These are phyloP conservation scores for Dissophora globulifera DNA, from an alignment of 192 early-diverging fungal species.

Conservation along the genomic window DNA sequence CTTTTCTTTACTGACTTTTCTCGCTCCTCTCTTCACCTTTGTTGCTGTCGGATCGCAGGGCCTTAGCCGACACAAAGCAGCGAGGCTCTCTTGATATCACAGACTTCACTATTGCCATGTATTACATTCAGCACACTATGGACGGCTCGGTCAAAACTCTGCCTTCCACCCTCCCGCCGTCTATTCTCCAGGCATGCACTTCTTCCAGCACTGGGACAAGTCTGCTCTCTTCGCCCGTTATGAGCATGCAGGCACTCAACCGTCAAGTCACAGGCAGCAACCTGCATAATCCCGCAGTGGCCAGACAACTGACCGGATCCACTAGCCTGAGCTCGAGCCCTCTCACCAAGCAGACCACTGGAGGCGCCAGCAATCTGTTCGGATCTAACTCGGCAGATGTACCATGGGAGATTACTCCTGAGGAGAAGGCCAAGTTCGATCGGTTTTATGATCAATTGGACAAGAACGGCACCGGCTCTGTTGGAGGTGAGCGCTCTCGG, in stretches of 20 bases:
- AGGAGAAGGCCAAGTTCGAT: slow-evolving; percentile 81
- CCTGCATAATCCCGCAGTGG: slow-evolving; percentile 25
- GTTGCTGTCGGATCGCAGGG: slow-evolving; percentile 51
- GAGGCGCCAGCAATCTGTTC: slow-evolving; percentile 22
- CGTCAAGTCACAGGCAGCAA: slow-evolving; percentile 49
- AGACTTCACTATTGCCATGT: slow-evolving; percentile 94
- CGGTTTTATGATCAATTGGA: slow-evolving; percentile 84
- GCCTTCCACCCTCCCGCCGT: slow-evolving; percentile 75
- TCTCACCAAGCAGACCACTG: slow-evolving; percentile 47
- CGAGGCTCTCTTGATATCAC: slow-evolving; percentile 77
- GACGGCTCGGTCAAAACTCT: slow-evolving; percentile 73
- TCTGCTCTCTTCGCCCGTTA: slow-evolving; percentile 23
- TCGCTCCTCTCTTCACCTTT: not conserved
- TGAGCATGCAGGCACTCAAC: slow-evolving; percentile 26
- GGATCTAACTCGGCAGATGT: slow-evolving; percentile 21
- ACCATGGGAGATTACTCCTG: slow-evolving; percentile 79
- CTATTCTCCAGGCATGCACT: slow-evolving; percentile 62
- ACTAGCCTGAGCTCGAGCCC: slow-evolving; percentile 31
- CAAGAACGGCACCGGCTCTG: slow-evolving; percentile 62
- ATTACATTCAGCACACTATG: slow-evolving; percentile 84
- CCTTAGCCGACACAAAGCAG: slow-evolving; percentile 78
- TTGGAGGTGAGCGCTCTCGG: slow-evolving; percentile 75
- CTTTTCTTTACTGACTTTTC: not conserved
- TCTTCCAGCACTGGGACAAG: slow-evolving; percentile 29
- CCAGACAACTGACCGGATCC: slow-evolving; percentile 35